Evolutionary conservation across 1,139 yeast genomes (phyloP), one percentile per base, ranked within the genome.

Genomic region (Sugiyamaella novakii): DNA sequence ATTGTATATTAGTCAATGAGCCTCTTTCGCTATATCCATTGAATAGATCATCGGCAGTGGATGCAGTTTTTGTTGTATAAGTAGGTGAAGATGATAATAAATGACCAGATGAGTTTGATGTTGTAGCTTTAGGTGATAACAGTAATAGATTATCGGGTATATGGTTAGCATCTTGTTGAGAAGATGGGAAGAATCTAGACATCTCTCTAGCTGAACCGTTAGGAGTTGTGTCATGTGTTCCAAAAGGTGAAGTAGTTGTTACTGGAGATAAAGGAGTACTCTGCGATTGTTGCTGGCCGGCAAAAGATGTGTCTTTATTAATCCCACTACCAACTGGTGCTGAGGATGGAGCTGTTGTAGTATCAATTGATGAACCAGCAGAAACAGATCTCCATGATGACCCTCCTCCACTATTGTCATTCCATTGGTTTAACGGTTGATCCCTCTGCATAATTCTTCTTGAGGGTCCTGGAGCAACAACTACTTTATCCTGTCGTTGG

Each of bases 111-210:
- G n/a, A 14, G 17, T 15, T 31, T 15, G 30, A 28, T 4, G 10
- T 31, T 11, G 19, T 42, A 7, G 27, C 24, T 28, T 30, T 22
- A 5, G 38, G 45, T n/a, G 46, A 34, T 7, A 27, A 28, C 6
- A 21, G 19, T 12, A 39, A 29, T 18, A 39, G 8, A 39, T 21
- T 22, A 8, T 38, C 42, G 18, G 12, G 25, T 6, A 6, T 22
- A 6, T 5, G 3, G 11, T 27, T 21, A 33, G 37, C 30, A 12
- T 46, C 53, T 5, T 28, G 28, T 21, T 34, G 45, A 28, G 52
- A 43, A 3, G 52, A 46, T 10, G 58, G 58, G 50, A 55, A 55
- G 41, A 55, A 55, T 27, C 54, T 34, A 1, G 58, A 55, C 22
- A 49, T 53, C 6, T 48, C 55, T 21, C 58, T 43, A 11, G 47